phyloP scores from a whole-genome alignment of 495 filamentous ascomycete genomes.

The Parmelia sp. region DNA sequence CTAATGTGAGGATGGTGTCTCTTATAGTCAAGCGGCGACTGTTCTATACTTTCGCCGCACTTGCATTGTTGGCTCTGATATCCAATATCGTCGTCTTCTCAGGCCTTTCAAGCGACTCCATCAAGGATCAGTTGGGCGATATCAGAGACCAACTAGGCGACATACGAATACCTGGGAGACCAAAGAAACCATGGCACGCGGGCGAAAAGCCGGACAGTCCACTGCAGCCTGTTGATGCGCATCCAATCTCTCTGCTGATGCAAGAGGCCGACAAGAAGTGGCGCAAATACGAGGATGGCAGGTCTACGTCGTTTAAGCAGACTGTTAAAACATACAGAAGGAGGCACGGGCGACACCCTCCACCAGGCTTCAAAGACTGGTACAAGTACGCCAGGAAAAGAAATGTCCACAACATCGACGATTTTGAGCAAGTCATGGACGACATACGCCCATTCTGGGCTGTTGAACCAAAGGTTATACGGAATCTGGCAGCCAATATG shows the following conservation, averaged over 20 bases:
- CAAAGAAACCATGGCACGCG: conserved; percentile 28
- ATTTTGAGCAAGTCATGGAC: conserved; percentile 66
- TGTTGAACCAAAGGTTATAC: conserved; percentile 48
- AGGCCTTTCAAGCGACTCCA: conserved; percentile 22
- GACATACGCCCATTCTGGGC: conserved; percentile 70
- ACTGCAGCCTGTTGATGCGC: conserved; percentile 27
- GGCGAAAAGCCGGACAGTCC: conserved; percentile 20
- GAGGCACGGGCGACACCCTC: conserved; percentile 62
- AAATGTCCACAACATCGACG: conserved; percentile 58
- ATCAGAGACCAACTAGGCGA: conserved; percentile 19
- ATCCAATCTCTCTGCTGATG: conserved; percentile 32
- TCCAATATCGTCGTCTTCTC: conserved; percentile 23
- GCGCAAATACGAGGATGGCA: conserved; percentile 26
- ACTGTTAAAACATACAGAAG: conserved; percentile 57
- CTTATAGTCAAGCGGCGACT: conserved; percentile 18
- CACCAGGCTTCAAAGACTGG: conserved; percentile 67
- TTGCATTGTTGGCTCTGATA: conserved; percentile 20
- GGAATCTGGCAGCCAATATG: conserved; percentile 41
- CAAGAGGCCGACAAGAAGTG: conserved; percentile 29
- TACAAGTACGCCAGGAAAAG: conserved; percentile 56
- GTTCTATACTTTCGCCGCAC: conserved; percentile 18
- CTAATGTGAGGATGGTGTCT: conserved; percentile 14
- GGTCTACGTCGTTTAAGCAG: conserved; percentile 45
- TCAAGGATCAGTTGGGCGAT: conserved; percentile 21
- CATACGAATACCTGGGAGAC: conserved; percentile 24